These are phyloP conservation scores for Millerozyma miso DNA, from an alignment of 805 yeast genomes.

Conservation along the genomic window DNA sequence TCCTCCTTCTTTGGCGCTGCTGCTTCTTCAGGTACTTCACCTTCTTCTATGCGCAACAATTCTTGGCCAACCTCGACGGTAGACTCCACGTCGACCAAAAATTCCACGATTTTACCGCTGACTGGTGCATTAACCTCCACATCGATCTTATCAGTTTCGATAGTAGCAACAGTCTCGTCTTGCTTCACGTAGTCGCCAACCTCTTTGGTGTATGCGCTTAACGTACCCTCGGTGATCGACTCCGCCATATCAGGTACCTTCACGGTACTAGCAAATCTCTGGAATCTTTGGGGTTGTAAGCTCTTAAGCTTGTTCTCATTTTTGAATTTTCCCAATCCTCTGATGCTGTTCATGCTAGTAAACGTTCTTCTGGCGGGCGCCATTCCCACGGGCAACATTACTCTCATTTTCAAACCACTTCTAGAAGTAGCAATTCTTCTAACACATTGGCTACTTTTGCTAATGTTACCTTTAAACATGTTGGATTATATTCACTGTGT, in stretches of 20 bases:
- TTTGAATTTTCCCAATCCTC: background rate
- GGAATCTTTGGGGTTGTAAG: conserved; percentile 11
- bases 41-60: conserved; percentile 79
- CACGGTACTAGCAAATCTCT: conserved; percentile 46
- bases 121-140: conserved; percentile 95
- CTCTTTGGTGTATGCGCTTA: conserved; percentile 58
- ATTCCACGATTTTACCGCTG: conserved; percentile 82
- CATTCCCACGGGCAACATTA: background rate
- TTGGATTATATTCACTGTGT: background rate
- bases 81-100: conserved; percentile 79
- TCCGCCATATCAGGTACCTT: conserved; percentile 99
- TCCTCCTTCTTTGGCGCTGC: conserved; percentile 31
- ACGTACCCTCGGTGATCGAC: conserved; percentile 94
- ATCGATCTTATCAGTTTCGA: conserved; percentile 97
- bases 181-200: conserved; percentile 85
- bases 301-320: background rate
- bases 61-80: conserved; percentile 97
- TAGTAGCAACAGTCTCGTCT: conserved; percentile 92
- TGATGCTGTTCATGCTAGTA: background rate
- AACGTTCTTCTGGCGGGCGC: conserved; percentile 3
- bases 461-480: background rate
- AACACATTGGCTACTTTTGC: background rate
- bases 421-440: background rate
- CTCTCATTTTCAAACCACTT: background rate
- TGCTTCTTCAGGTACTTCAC: conserved; percentile 60